These are phyloP conservation scores for Fusarium poae DNA, from an alignment of 2,329 filamentous ascomycete species.

Conservation along the genomic window DNA sequence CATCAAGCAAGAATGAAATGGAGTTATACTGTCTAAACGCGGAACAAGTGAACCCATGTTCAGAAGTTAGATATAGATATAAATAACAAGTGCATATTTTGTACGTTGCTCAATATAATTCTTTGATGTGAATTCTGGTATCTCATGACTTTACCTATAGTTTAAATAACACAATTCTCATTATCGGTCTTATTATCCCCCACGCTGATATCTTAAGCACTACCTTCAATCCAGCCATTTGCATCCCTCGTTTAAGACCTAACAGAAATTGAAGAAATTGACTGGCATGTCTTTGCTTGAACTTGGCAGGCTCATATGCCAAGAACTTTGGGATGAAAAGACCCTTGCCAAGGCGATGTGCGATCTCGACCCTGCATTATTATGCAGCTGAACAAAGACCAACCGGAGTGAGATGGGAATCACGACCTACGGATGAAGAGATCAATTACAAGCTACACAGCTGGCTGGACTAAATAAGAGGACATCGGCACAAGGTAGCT, in stretches of 20 bases:
- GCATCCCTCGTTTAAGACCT: neutral
- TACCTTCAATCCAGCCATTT: neutral
- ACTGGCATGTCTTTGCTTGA: too few species aligned
- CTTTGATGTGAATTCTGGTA: neutral
- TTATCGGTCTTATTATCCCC: neutral
- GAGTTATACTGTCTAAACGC: too few species aligned
- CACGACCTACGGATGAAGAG: too few species aligned
- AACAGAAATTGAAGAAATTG: neutral
- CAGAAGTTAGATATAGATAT: neutral
- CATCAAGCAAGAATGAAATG: slow-evolving; percentile 12
- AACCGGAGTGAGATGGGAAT: too few species aligned
- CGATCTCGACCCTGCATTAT: neutral
- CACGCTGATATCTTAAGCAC: neutral
- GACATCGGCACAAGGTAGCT: neutral
- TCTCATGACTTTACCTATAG: neutral
- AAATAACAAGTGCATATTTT: neutral
- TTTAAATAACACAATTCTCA: neutral
- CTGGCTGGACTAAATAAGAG: neutral
- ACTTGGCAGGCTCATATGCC: neutral
- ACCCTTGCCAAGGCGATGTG: neutral
- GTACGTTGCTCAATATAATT: neutral
- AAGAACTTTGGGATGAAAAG: neutral
- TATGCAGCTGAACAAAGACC: neutral
- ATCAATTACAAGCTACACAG: neutral
- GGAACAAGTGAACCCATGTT: neutral